Evolutionary conservation across 208 protist species (phyloP).

Genomic region (Trypanosoma mega): DNA sequence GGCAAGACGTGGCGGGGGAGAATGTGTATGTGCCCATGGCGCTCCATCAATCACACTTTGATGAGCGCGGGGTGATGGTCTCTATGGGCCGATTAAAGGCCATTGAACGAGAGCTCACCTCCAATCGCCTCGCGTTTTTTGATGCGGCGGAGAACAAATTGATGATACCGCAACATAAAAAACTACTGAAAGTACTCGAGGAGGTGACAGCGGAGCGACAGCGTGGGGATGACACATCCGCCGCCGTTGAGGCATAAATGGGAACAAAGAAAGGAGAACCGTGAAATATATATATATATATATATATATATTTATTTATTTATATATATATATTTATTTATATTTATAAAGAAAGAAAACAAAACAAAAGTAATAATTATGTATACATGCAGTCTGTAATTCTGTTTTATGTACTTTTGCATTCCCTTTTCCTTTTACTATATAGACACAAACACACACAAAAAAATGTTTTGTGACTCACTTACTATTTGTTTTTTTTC

Average conservation of each 20-base stretch:
- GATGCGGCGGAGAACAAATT: slow-evolving; percentile 72
- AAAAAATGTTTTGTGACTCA: slow-evolving; percentile 15
- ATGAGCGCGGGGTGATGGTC: slow-evolving; percentile 61
- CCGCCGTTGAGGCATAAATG: slow-evolving; percentile 18
- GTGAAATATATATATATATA: background rate
- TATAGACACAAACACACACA: background rate
- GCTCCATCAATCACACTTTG: slow-evolving; percentile 49
- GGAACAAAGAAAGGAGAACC: background rate
- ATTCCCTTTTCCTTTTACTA: slow-evolving; percentile 4
- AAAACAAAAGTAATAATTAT: background rate
- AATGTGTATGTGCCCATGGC: slow-evolving; percentile 58
- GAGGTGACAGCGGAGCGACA: slow-evolving; percentile 59
- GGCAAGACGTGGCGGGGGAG: slow-evolving; percentile 69
- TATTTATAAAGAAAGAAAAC: background rate
- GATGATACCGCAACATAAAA: slow-evolving; percentile 60
- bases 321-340: background rate
- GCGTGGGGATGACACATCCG: slow-evolving; percentile 4
- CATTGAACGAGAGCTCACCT: slow-evolving; percentile 77
- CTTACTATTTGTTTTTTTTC: slow-evolving; percentile 2
- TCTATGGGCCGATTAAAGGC: slow-evolving; percentile 64
- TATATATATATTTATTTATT: background rate
- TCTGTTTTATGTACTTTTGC: slow-evolving; percentile 8
- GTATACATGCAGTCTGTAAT: background rate
- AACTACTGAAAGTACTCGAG: slow-evolving; percentile 56
- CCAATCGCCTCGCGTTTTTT: slow-evolving; percentile 79